Conservation (phyloP, 2,329 filamentous ascomycete genomes). For the Aspergillus costaricaensis region DNA sequence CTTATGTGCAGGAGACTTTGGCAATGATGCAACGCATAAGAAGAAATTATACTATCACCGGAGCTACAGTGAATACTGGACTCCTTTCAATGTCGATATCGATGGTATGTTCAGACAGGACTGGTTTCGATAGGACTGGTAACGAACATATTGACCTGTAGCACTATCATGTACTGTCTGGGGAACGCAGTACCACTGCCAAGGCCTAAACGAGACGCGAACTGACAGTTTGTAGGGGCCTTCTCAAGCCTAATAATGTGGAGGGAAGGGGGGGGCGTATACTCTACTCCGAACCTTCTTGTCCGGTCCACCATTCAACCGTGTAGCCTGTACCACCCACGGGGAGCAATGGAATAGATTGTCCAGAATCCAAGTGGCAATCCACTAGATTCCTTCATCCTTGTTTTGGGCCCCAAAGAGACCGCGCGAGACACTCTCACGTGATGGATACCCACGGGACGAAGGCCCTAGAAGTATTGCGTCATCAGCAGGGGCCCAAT, state of each 20-base stretch:
- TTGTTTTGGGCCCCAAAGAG: slow-evolving; percentile 12
- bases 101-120: neutral
- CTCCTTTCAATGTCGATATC: neutral
- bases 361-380: slow-evolving; percentile 19
- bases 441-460: slow-evolving; percentile 18
- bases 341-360: neutral
- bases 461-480: slow-evolving; percentile 17
- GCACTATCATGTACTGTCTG: neutral
- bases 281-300: slow-evolving; percentile 6
- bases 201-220: neutral
- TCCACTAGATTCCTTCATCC: slow-evolving; percentile 3
- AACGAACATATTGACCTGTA: neutral
- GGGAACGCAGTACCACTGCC: neutral
- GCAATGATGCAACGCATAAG: neutral
- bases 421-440: slow-evolving; percentile 10
- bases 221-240: neutral
- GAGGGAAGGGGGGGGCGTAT: neutral
- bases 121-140: neutral
- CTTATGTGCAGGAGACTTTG: neutral
- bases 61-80: neutral
- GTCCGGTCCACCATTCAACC: neutral
- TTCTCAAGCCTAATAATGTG: neutral
- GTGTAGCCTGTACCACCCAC: neutral
- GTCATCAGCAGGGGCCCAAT: slow-evolving; percentile 23
- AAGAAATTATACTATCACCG: neutral